These are phyloP conservation scores for Pezicula neosporulosa DNA, from an alignment of 2,329 filamentous ascomycete genomes.

Conservation along the genomic window DNA sequence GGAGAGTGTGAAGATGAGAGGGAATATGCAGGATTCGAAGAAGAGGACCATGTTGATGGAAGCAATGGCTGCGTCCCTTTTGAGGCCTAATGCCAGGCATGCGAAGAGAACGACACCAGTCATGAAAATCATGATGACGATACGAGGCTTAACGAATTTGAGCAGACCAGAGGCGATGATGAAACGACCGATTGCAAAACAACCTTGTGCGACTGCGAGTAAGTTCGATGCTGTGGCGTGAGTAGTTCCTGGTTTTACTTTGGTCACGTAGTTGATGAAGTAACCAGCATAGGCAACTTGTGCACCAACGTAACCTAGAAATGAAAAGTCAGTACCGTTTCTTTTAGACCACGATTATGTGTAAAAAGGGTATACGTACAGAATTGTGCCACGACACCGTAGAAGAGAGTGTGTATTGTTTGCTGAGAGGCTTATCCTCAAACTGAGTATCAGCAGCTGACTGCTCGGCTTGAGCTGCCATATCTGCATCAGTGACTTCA, in stretches of 20 bases:
- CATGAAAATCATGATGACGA: slow-evolving; percentile 60
- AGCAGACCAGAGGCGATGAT: slow-evolving; percentile 63
- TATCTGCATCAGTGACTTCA: slow-evolving; percentile 47
- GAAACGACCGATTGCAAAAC: slow-evolving; percentile 74
- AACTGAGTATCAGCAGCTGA: slow-evolving; percentile 14
- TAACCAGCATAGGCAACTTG: slow-evolving; percentile 33
- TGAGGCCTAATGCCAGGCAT: slow-evolving; percentile 33
- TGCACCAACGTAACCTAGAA: slow-evolving; percentile 57
- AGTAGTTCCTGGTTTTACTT: slow-evolving; percentile 30
- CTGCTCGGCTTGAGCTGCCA: slow-evolving; percentile 42
- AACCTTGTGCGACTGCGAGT: slow-evolving; percentile 67
- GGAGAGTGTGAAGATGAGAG: slow-evolving; percentile 75
- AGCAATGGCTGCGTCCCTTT: slow-evolving; percentile 51
- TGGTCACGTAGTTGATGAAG: slow-evolving; percentile 60
- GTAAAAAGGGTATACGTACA: slow-evolving; percentile 60
- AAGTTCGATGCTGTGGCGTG: slow-evolving; percentile 58
- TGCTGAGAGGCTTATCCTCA: slow-evolving; percentile 20
- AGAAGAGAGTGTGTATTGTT: slow-evolving; percentile 55
- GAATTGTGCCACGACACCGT: slow-evolving; percentile 75
- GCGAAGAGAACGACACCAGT: slow-evolving; percentile 57
- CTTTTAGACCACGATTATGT: no score
- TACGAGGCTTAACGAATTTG: slow-evolving; percentile 57
- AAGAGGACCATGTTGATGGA: slow-evolving; percentile 66
- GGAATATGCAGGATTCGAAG: slow-evolving; percentile 79
- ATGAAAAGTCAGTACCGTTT: no score